Percentiles rank a stretch among this genome's conserved stretches.
Evolutionary conservation across 208 protist species (phyloP).

Genomic region (Trypanosomatidae sp.): DNA sequence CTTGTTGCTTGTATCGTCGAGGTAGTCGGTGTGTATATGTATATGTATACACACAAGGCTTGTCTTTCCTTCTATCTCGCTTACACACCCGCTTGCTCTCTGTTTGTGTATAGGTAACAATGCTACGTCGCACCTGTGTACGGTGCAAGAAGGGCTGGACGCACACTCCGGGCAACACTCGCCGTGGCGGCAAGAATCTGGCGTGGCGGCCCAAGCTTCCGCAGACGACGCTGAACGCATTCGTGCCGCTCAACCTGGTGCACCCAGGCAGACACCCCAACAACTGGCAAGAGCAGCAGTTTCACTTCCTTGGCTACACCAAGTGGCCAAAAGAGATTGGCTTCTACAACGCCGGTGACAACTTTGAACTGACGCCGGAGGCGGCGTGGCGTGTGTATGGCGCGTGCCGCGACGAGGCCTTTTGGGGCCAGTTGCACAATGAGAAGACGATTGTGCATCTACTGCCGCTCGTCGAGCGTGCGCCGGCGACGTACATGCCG

Average conservation of each 20-base stretch:
- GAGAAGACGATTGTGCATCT: slow-evolving; percentile 72
- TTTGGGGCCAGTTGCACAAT: slow-evolving; percentile 71
- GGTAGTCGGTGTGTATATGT: not conserved
- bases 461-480: slow-evolving; percentile 66
- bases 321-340: slow-evolving; percentile 85
- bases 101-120: not conserved
- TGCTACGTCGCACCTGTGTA: not conserved
- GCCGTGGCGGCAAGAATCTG: slow-evolving; percentile 81
- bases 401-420: slow-evolving; percentile 45
- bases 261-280: slow-evolving; percentile 77
- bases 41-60: slow-evolving; percentile 2
- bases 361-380: slow-evolving; percentile 84
- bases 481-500: slow-evolving; percentile 44
- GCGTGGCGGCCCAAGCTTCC: slow-evolving; percentile 80
- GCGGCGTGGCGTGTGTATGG: slow-evolving; percentile 57
- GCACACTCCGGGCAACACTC: slow-evolving; percentile 60
- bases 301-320: slow-evolving; percentile 66
- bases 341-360: slow-evolving; percentile 86
- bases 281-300: slow-evolving; percentile 78
- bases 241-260: slow-evolving; percentile 74
- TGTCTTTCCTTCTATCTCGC: not conserved
- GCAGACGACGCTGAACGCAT: slow-evolving; percentile 35
- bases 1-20: no score
- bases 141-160: slow-evolving; percentile 81
- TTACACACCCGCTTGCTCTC: not conserved